phyloP scores from a whole-genome alignment of 805 yeast species.

The Debaryomyces hansenii region DNA sequence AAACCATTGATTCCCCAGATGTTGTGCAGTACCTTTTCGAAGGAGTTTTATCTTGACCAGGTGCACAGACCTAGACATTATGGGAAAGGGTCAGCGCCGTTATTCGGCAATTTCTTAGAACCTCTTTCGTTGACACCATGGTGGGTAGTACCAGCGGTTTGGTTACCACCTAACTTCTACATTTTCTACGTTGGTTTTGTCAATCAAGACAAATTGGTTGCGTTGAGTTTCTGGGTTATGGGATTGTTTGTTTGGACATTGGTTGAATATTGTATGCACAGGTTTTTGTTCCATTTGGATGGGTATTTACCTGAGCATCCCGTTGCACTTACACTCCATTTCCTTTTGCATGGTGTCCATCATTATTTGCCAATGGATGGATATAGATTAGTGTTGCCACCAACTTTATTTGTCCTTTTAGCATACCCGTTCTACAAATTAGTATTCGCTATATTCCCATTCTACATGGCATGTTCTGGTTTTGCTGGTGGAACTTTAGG shows the following conservation, averaged over 20 bases:
- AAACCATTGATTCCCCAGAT: slow-evolving; percentile 84
- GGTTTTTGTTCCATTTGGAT: slow-evolving; percentile 93
- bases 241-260: slow-evolving; percentile 96
- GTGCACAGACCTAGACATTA: slow-evolving; percentile 98
- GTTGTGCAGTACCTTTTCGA: slow-evolving; percentile 68
- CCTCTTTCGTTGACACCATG: slow-evolving; percentile 90
- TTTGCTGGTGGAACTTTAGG: slow-evolving; percentile 97
- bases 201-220: slow-evolving; percentile 44
- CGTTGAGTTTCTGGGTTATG: slow-evolving; percentile 60
- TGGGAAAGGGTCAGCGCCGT: slow-evolving; percentile 94
- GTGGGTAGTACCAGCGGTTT: slow-evolving; percentile 85
- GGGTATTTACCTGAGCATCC: slow-evolving; percentile 79
- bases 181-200: slow-evolving; percentile 59
- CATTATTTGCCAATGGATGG: slow-evolving; percentile 98
- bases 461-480: slow-evolving; percentile 82
- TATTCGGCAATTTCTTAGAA: slow-evolving; percentile 93
- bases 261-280: slow-evolving; percentile 82
- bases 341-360: slow-evolving; percentile 92
- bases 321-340: slow-evolving; percentile 76
- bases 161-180: slow-evolving; percentile 81
- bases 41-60: slow-evolving; percentile 91
- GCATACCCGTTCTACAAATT: slow-evolving; percentile 79
- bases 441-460: slow-evolving; percentile 77
- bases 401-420: slow-evolving; percentile 71
- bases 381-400: slow-evolving; percentile 93